Base-by-base conservation (phyloP, 1,139 yeast species). In the Nakaseomyces bracarensis region DNA sequence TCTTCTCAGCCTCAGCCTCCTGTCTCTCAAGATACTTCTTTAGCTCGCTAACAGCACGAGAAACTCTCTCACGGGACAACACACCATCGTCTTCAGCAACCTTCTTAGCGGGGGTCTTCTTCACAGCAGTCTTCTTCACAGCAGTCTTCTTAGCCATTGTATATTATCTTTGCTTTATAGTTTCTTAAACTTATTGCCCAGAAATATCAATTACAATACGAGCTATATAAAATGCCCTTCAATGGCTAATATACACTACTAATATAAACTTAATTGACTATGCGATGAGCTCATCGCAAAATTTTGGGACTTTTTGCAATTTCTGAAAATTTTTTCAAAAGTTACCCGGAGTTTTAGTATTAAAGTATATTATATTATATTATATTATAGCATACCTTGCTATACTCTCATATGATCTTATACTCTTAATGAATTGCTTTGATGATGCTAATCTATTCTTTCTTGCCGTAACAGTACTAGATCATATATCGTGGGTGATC, bases 41-140 rank as follows among this genome's bases (percentile, higher is more conserved):
- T 50, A 79, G 66, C 53, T 77, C 81, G 7, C 63, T 53, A 34
- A 80, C 61, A 4, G 86, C 85, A 48, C 60, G 55, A 4, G 49
- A 29, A 22, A 61, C 53, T 43, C 60, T 55, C 16, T 51, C 50
- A 7, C 36, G 18, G 4, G 36, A 33, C 36, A 33, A 16, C n/a
- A 16, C 34, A 21, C 26, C 26, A 10, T 13, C 30, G 26, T 33
- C 36, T 9, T 30, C 34, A 7, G 4, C n/a, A 8, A 20, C 21
- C 26, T 11, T 11, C 36, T 4, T 6, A n/a, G n/a, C n/a, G n/a
- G n/a, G n/a, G n/a, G n/a, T n/a, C 20, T 29, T 29, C 34, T 29
- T 13, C 6, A 14, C 34, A 5, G 29, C 34, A 16, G 20, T 30
- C 20, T 29, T 29, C 34, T 29, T 13, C 6, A 14, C 34, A 5